Evolutionary conservation across 805 yeast species (phyloP).

Genomic region (Metschnikowia continentalis): DNA sequence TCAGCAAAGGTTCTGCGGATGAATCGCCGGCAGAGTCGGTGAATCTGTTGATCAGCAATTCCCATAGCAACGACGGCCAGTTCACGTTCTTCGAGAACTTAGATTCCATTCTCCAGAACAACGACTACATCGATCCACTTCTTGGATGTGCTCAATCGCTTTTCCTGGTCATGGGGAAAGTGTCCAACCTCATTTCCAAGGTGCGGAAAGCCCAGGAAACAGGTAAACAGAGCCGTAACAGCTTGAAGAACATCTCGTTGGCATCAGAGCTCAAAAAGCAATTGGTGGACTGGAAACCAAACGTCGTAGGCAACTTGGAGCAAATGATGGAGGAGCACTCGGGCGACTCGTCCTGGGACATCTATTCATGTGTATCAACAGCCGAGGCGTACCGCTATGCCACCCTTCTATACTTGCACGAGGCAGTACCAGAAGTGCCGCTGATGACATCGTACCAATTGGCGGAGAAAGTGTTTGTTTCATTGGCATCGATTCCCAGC

Average conservation of each 20-base stretch:
- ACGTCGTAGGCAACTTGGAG: slow-evolving; percentile 32
- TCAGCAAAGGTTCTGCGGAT: not conserved
- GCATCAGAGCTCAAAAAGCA: slow-evolving; percentile 55
- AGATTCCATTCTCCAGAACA: slow-evolving; percentile 31
- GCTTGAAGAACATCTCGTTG: slow-evolving; percentile 45
- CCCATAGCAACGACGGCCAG: slow-evolving; percentile 6
- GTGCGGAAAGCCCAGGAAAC: slow-evolving; percentile 36
- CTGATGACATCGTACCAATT: slow-evolving; percentile 48
- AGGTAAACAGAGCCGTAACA: slow-evolving; percentile 27
- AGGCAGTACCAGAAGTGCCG: slow-evolving; percentile 68
- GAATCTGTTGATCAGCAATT: slow-evolving; percentile 18
- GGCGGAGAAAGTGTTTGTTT: slow-evolving; percentile 56
- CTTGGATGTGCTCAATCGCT: slow-evolving; percentile 64
- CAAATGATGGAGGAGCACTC: slow-evolving; percentile 27
- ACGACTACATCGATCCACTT: slow-evolving; percentile 55
- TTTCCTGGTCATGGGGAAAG: slow-evolving; percentile 61
- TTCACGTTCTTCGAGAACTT: slow-evolving; percentile 38
- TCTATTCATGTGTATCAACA: slow-evolving; percentile 58
- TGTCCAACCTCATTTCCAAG: slow-evolving; percentile 51
- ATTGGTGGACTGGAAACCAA: slow-evolving; percentile 56
- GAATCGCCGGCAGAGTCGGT: slow-evolving; percentile 20
- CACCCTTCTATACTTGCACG: slow-evolving; percentile 56
- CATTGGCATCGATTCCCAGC: slow-evolving; percentile 60
- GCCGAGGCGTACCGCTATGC: slow-evolving; percentile 68
- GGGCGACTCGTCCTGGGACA: slow-evolving; percentile 40